phyloP scores from a whole-genome alignment of 1,284 basidiomycete genomes.

The Pholiota adiposa region DNA sequence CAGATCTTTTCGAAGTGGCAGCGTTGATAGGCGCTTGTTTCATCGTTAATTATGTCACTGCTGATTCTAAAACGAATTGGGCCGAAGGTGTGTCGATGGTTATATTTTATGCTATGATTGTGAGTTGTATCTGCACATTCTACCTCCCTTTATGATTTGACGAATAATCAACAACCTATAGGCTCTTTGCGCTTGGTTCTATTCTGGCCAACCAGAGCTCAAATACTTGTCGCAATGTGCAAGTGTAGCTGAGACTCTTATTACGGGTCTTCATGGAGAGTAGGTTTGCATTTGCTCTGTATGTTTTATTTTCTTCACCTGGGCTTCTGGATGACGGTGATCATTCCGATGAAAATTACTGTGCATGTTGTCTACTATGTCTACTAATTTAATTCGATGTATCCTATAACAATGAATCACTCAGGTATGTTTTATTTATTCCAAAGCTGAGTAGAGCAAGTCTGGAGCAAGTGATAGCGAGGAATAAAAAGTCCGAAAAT shows the following conservation, averaged over 20 bases:
- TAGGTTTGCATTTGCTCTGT: neutral
- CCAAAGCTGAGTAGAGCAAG: neutral
- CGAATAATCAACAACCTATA: slow-evolving; percentile 21
- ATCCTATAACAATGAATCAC: neutral
- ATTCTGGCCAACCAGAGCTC: slow-evolving; percentile 48
- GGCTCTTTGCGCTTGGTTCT: slow-evolving; percentile 61
- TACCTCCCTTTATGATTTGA: neutral
- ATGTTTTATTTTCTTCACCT: neutral
- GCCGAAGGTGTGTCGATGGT: slow-evolving; percentile 65
- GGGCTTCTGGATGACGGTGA: neutral
- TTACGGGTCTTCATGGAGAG: slow-evolving; percentile 13
- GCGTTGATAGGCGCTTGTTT: slow-evolving; percentile 64
- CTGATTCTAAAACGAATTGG: slow-evolving; percentile 74
- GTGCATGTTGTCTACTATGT: neutral
- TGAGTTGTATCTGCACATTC: slow-evolving; percentile 24
- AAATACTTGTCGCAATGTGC: slow-evolving; percentile 33
- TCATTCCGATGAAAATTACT: neutral
- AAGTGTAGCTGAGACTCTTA: slow-evolving; percentile 27
- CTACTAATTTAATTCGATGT: neutral
- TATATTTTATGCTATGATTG: slow-evolving; percentile 57
- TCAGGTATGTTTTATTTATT: neutral
- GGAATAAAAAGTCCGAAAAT: neutral
- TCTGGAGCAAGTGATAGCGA: neutral
- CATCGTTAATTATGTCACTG: slow-evolving; percentile 73
- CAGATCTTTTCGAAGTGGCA: slow-evolving; percentile 59